phyloP scores from a whole-genome alignment of 805 yeast genomes.

The Schwanniomyces polymorphus region DNA sequence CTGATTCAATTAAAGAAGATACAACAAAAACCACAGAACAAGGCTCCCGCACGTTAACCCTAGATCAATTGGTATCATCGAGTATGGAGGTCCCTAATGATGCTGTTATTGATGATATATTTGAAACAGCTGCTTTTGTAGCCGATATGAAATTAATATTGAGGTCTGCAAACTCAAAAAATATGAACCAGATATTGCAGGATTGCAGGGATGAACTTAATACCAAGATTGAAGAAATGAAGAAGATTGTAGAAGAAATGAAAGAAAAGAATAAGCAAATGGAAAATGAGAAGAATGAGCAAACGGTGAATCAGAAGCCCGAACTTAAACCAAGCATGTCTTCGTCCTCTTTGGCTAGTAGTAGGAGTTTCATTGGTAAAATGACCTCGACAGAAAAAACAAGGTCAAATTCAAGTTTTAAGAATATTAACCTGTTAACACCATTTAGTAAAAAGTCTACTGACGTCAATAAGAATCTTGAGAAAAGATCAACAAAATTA shows the following conservation, averaged over 20 bases:
- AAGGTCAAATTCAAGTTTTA: constrained; percentile 17
- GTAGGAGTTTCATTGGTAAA: constrained; percentile 4
- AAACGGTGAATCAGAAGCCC: neutral
- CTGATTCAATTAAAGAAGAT: constrained; percentile 16
- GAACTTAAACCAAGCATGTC: constrained; percentile 9
- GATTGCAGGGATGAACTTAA: constrained; percentile 28
- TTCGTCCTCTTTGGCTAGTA: constrained; percentile 11
- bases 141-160: constrained; percentile 66
- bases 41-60: constrained; percentile 28
- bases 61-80: constrained; percentile 59
- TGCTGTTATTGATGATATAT: constrained; percentile 55
- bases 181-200: constrained; percentile 44
- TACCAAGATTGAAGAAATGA: constrained; percentile 21
- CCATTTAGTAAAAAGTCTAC: constrained; percentile 27
- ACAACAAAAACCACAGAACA: constrained; percentile 8
- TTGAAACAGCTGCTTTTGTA: constrained; percentile 60
- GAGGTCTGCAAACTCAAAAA: constrained; percentile 53
- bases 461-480: constrained; percentile 26
- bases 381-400: constrained; percentile 10
- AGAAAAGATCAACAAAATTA: constrained; percentile 30
- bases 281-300: constrained; percentile 1
- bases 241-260: constrained; percentile 13
- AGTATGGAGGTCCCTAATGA: constrained; percentile 57
- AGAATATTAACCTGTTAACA: constrained; percentile 24
- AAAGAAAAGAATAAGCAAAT: constrained; percentile 2